Evolutionary conservation across 140 eudicot species (phyloP), one percentile per base, ranked within the genome.

Genomic region (Oenanthe javanica): DNA sequence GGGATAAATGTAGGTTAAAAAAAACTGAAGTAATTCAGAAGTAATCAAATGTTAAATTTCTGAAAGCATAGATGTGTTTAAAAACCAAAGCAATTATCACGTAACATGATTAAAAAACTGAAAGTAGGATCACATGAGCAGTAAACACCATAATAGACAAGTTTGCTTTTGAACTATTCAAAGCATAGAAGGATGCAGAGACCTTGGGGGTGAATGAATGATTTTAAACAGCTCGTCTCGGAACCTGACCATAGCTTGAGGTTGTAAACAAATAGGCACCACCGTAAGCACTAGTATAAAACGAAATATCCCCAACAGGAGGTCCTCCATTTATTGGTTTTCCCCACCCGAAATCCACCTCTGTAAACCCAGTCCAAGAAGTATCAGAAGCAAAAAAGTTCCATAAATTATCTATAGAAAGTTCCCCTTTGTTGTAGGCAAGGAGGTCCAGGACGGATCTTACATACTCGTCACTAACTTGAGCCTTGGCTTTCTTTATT

Each of bases 291-390:
- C 70, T 51, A 72, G 18, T 45, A 19, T 19, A 3, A 31, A 36
- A 52, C 31, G 80, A 21, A 16, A 51, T 13, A 5, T 71, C 43
- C 70, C 67, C 80, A 16, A 77, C 31, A 15, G 8, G 21, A 54
- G 67, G 64, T 19, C 80, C 80, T 52, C 51, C 80, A 51, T 51
- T 54, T 77, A 77, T 52, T 4, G 80, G 69, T 27, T 77, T 77
- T 2, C 80, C 80, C 80, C 80, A 77, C 36, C 80, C 80, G 21
- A 77, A 77, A 54, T 77, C 80, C 27, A 51, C 80, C 59, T 77
- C 80, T 27, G 69, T 21, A 77, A 54, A 31, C 71, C 80, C 67
- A 6, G 21, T 9, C 10, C 38, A 3, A 9, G 70, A 77, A 8
- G 70, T 57, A 38, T 77, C 80, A 4, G 80, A 77, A 31, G n/a